Conservation (phyloP, 192 early-diverging fungal species). For the Linnemannia zychae region DNA sequence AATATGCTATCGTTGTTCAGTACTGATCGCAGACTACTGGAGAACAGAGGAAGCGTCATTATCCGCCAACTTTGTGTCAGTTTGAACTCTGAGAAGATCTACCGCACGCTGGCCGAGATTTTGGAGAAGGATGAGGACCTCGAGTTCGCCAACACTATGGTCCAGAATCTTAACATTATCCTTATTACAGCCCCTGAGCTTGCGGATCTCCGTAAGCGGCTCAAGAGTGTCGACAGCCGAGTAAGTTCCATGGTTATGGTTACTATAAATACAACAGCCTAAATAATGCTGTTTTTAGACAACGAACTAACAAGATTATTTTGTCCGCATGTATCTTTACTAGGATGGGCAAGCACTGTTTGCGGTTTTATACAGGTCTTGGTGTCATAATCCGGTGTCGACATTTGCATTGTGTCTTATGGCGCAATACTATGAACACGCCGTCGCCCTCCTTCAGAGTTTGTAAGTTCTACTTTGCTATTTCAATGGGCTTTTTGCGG, state of each 20-base stretch:
- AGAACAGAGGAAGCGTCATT: slow-evolving; percentile 91
- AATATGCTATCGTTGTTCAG: slow-evolving; percentile 92
- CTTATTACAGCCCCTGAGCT: slow-evolving; percentile 96
- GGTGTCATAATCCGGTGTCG: slow-evolving; percentile 98
- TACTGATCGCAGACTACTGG: slow-evolving; percentile 88
- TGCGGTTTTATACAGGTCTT: slow-evolving; percentile 87
- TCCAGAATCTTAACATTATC: slow-evolving; percentile 97
- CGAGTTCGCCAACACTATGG: slow-evolving; percentile 97
- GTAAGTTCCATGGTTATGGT: slow-evolving; percentile 31
- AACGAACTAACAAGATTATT: not conserved
- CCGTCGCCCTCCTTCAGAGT: slow-evolving; percentile 80
- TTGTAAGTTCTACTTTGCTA: slow-evolving; percentile 67
- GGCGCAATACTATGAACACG: slow-evolving; percentile 97
- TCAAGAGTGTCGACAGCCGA: slow-evolving; percentile 83
- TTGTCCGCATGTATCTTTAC: not conserved
- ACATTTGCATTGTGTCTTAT: slow-evolving; percentile 94
- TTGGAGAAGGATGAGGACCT: slow-evolving; percentile 90
- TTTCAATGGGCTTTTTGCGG: not conserved
- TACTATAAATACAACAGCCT: not conserved
- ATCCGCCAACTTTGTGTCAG: slow-evolving; percentile 93
- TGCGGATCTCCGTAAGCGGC: slow-evolving; percentile 78
- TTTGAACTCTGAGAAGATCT: slow-evolving; percentile 93
- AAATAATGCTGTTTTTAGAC: not conserved
- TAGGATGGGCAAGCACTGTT: slow-evolving; percentile 89
- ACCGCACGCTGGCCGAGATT: slow-evolving; percentile 88